These are phyloP conservation scores for Cadophora malorum DNA, from an alignment of 2,329 filamentous ascomycete genomes.

Conservation along the genomic window DNA sequence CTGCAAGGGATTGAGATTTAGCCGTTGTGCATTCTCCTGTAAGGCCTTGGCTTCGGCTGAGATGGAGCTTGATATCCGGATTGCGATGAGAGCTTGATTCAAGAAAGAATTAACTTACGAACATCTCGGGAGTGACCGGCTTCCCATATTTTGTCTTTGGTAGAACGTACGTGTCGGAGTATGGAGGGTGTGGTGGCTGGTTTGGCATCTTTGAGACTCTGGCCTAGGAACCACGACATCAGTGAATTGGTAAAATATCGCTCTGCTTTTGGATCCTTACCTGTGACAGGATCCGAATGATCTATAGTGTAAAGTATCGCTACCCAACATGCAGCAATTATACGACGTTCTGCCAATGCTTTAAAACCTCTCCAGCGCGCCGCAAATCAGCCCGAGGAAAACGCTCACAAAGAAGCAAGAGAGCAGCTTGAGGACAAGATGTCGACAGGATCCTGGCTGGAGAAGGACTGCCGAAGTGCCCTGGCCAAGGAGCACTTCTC, in stretches of 20 bases:
- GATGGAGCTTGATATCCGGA: no score
- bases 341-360: not conserved
- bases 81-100: not conserved
- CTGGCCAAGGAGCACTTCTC: not conserved
- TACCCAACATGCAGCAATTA: not conserved
- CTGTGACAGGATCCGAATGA: no score
- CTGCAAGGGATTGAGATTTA: not conserved
- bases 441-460: no score
- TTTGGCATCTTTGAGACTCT: conserved; percentile 9
- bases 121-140: conserved; percentile 20
- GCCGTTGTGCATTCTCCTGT: not conserved
- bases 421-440: not conserved
- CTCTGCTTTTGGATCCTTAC: not conserved
- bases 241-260: not conserved
- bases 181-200: conserved; percentile 22
- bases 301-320: not conserved
- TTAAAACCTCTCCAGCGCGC: not conserved
- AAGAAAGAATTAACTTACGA: conserved; percentile 22
- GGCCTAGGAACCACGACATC: not conserved
- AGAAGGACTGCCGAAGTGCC: not conserved
- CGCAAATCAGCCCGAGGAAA: not conserved
- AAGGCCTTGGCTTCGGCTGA: no score
- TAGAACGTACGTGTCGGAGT: conserved; percentile 20
- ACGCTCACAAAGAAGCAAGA: not conserved
- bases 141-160: conserved; percentile 28